These are phyloP conservation scores for Ambrosia trifida DNA, from an alignment of 129 eudicot genomes.

Conservation along the genomic window DNA sequence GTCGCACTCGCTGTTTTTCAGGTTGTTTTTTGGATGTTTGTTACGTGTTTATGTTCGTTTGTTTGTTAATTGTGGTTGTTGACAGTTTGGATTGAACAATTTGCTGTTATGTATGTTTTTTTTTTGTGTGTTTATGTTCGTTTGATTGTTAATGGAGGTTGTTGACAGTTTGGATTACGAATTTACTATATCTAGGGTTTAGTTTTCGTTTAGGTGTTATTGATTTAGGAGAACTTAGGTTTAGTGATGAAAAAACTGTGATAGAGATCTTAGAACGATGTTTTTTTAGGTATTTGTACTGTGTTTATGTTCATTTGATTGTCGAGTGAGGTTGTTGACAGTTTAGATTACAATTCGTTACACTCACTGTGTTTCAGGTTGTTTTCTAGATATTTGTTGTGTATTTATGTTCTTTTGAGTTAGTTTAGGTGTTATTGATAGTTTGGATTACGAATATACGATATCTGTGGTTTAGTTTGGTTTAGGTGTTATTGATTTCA, in stretches of 20 bases:
- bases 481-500: constrained; percentile 9
- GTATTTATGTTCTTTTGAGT: no score
- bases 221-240: background rate
- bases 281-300: background rate
- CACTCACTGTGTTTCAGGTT: no score
- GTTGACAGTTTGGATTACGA: background rate
- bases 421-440: background rate
- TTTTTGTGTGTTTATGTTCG: background rate
- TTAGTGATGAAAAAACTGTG: constrained; percentile 11
- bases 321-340: background rate
- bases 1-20: constrained; percentile 77
- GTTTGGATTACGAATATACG: background rate
- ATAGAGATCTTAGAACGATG: constrained; percentile 41
- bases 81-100: constrained; percentile 45
- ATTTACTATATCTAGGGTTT: background rate
- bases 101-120: constrained; percentile 71
- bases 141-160: background rate
- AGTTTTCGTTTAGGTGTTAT: constrained; percentile 17
- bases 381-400: no score
- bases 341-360: no score
- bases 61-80: background rate
- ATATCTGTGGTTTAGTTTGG: background rate
- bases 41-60: background rate
- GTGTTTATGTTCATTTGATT: background rate
- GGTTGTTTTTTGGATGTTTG: constrained; percentile 27